A percentile compares a stretch with the other conserved stretches of the same genome.
Conservation (phyloP, 1,284 basidiomycete species). For the Trichosporon ovoides region DNA sequence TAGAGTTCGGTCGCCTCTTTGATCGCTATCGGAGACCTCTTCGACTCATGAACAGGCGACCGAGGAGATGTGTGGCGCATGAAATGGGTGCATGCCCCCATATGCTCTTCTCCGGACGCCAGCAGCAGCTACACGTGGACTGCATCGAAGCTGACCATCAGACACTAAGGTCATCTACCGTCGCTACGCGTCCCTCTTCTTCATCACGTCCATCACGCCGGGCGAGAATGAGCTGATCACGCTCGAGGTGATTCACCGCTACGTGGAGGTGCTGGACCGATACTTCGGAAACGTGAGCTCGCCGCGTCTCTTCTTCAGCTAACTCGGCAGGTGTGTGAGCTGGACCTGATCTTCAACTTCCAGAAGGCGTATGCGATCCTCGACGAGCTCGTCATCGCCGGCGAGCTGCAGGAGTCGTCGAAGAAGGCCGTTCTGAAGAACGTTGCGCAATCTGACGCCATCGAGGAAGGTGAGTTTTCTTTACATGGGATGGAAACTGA, state of each 20-base stretch:
- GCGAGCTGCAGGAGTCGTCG: conserved; percentile 95
- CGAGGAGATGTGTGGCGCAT: too few species aligned
- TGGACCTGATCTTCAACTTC: conserved; percentile 97
- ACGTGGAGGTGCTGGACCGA: conserved; percentile 96
- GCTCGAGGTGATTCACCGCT: conserved; percentile 95
- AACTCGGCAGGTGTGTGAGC: conserved; percentile 75
- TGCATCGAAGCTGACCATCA: conserved; percentile 45
- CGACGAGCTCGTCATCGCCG: conserved; percentile 96
- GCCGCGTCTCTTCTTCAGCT: neutral
- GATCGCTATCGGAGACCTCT: too few species aligned
- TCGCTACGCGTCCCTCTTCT: conserved; percentile 96
- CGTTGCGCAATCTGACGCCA: conserved; percentile 53
- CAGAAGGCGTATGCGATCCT: conserved; percentile 97
- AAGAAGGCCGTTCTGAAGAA: conserved; percentile 94
- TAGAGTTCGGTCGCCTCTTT: too few species aligned
- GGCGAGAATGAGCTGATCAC: conserved; percentile 89
- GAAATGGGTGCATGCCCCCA: too few species aligned
- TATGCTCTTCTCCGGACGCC: too few species aligned
- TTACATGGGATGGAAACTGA: neutral
- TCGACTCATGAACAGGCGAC: too few species aligned
- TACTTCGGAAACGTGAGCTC: conserved; percentile 93
- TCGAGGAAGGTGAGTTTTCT: conserved; percentile 51
- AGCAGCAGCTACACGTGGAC: too few species aligned
- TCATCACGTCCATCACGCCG: conserved; percentile 85
- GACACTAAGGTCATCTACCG: conserved; percentile 96